Evolutionary conservation across 441 rosid genomes (phyloP), one percentile per base, ranked within the genome.

Genomic region (Gossypium aridum): DNA sequence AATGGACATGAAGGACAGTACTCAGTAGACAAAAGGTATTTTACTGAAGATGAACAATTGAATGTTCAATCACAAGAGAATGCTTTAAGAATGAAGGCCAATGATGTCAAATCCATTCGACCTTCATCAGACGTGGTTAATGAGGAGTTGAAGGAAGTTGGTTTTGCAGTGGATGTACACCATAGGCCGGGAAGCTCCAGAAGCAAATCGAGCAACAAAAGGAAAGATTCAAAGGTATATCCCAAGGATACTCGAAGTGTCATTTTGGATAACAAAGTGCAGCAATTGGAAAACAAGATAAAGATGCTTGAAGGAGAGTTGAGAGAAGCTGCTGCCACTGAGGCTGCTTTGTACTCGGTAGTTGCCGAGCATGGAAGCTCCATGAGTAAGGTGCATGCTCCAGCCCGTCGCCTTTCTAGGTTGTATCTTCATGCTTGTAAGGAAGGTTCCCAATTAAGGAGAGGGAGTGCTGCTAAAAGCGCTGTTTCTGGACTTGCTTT

Each of bases 321-420:
- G 77, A 78, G 90, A 81, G 99, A 96, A 91, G 92, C 94, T 82
- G 99, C 97, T 82, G 96, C 92, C 14, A 71, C 87, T 20, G 98
- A 96, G 85, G 92, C 91, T 80, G 88, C 99, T 80, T 87, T 96
- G 74, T 96, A 88, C 79, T 89, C 97, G 0, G 88, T 96, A 68
- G 89, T 87, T 72, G 93, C 97, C 13, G 99, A 96, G 78, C 97
- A 96, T 81, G 97, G 96, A 83, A 92, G 94, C 80, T 91, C 99
- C 49, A 86, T 84, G 83, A 86, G 83, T 83, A 96, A 92, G 85
- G 97, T 96, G 66, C 98, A 96, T 85, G 96, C 98, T 68, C 97
- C 97, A 10, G 97, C 99, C 70, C 85, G 98, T 67, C 98, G 97
- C 78, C 99, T 93, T 83, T 87, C 92, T 77, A 90, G 98, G 84